Percentiles rank a stretch among this genome's conserved stretches.
phyloP scores from a whole-genome alignment of 164 flowering plant genomes.

The Macadamia integrifolia region DNA sequence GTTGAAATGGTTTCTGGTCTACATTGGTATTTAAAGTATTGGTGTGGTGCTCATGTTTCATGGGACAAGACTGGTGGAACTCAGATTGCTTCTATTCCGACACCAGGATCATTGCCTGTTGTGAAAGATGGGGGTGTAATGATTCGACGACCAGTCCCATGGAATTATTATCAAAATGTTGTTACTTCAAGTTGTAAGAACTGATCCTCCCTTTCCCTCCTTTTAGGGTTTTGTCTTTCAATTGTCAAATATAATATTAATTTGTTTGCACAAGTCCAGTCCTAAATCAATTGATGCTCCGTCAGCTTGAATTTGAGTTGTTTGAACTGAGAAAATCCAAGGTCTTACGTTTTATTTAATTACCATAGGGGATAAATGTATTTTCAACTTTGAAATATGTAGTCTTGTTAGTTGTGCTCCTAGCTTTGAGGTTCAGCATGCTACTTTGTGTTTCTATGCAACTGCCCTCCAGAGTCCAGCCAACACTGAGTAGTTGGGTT shows the following conservation, averaged over 20 bases:
- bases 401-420: neutral
- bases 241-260: neutral
- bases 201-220: neutral
- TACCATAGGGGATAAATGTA: neutral
- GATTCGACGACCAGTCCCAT: slow-evolving; percentile 80
- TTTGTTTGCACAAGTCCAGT: neutral
- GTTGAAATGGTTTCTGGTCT: slow-evolving; percentile 88
- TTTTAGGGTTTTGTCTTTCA: neutral
- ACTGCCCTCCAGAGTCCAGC: too few relatives aligned
- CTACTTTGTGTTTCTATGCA: neutral
- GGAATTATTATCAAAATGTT: slow-evolving; percentile 96
- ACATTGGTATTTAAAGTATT: slow-evolving; percentile 88
- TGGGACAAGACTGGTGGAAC: slow-evolving; percentile 97
- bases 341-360: neutral
- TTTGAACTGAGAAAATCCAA: neutral
- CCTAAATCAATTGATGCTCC: neutral
- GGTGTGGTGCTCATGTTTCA: slow-evolving; percentile 90
- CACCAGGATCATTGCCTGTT: slow-evolving; percentile 64
- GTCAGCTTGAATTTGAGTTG: neutral
- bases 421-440: neutral
- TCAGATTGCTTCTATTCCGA: slow-evolving; percentile 75
- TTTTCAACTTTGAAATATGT: neutral
- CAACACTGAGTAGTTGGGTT: too few relatives aligned
- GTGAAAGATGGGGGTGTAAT: slow-evolving; percentile 55
- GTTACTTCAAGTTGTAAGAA: slow-evolving; percentile 94